These are phyloP conservation scores for Calendula officinalis DNA, from an alignment of 129 eudicot species.

Conservation along the genomic window DNA sequence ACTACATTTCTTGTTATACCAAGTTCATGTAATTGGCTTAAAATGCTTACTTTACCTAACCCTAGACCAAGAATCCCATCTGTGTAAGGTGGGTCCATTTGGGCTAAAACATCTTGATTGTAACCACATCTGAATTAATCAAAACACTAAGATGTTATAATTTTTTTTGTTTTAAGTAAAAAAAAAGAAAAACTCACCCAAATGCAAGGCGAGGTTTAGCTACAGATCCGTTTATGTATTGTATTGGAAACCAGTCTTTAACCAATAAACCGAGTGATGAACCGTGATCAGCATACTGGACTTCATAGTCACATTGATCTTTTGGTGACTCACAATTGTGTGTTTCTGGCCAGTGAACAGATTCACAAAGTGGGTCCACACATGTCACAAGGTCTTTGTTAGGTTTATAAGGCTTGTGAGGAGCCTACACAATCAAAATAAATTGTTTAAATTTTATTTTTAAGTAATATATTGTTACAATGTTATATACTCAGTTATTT, in stretches of 20 bases:
- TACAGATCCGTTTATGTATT: constrained; percentile 46
- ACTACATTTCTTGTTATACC: constrained; percentile 63
- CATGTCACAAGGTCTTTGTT: constrained; percentile 44
- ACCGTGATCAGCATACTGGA: constrained; percentile 61
- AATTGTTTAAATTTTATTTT: too few species aligned
- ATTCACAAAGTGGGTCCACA: constrained; percentile 53
- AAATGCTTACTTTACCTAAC: constrained; percentile 62
- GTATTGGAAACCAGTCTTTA: constrained; percentile 52
- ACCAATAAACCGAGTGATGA: constrained; percentile 68
- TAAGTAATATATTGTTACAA: background rate
- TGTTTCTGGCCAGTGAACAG: constrained; percentile 41
- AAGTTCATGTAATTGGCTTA: constrained; percentile 45
- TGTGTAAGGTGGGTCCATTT: constrained; percentile 45
- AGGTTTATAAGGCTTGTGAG: constrained; percentile 73
- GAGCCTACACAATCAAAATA: constrained; percentile 49
- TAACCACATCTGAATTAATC: constrained; percentile 66
- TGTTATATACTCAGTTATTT: background rate
- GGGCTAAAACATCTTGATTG: constrained; percentile 51
- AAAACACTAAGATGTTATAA: background rate
- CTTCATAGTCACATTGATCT: constrained; percentile 80
- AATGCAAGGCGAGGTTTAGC: constrained; percentile 49
- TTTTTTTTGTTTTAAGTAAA: too few species aligned
- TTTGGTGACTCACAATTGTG: constrained; percentile 37
- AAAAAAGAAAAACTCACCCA: constrained; percentile 43
- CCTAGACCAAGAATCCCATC: constrained; percentile 96